Percentiles rank a stretch among this genome's conserved stretches.
Evolutionary conservation across 257 asterid genomes (phyloP).

Genomic region (Salvia rosmarinus): DNA sequence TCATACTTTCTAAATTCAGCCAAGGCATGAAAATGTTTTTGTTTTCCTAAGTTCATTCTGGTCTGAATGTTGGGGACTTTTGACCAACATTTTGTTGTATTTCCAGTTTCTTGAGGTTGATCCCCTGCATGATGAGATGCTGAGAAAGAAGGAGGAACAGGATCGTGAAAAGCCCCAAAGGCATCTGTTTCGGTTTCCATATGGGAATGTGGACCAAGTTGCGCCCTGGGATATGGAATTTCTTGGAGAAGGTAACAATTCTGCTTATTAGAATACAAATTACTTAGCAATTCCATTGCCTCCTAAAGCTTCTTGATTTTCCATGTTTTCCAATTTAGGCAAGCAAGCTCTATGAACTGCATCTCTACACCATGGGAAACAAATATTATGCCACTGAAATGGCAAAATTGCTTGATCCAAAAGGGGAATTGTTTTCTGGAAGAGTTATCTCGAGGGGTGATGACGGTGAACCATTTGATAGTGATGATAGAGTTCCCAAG

Average conservation of each 20-base stretch:
- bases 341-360: constrained; percentile 85
- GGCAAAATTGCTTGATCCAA: constrained; percentile 99
- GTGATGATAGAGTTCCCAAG: constrained; percentile 87
- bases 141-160: constrained; percentile 92
- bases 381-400: constrained; percentile 96
- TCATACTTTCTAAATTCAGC: constrained; percentile 98
- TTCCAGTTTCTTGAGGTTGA: constrained; percentile 91
- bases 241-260: constrained; percentile 78
- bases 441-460: constrained; percentile 94
- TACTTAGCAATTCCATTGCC: constrained; percentile 5
- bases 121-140: constrained; percentile 74
- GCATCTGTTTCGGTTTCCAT: constrained; percentile 88
- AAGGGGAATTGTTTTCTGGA: constrained; percentile 91
- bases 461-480: constrained; percentile 79
- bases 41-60: not conserved
- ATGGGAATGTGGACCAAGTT: constrained; percentile 99
- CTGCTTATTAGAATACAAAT: constrained; percentile 28
- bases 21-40: constrained; percentile 56
- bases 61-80: not conserved
- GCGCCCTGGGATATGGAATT: constrained; percentile 99
- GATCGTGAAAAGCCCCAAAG: constrained; percentile 83
- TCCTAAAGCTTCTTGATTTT: constrained; percentile 24
- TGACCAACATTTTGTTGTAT: constrained; percentile 28
- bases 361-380: constrained; percentile 98
- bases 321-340: constrained; percentile 51